Evolutionary conservation across 257 asterid species (phyloP).

Genomic region (Nicotiana tomentosiformis): DNA sequence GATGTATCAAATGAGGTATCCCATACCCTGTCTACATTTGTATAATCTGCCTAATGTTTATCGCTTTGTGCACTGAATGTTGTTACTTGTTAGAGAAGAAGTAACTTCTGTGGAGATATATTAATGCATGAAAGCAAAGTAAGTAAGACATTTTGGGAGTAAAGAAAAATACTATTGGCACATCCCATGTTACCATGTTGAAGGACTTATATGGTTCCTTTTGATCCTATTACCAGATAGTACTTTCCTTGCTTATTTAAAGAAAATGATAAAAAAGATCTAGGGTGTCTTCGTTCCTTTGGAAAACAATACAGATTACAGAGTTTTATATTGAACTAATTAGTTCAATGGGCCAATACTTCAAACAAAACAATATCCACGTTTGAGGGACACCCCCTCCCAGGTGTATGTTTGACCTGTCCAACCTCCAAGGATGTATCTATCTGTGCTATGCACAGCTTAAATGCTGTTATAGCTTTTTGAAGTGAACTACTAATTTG

Average conservation of each 20-base stretch:
- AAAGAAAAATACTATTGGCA: neutral
- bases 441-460: neutral
- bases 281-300: too few relatives aligned
- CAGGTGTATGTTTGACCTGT: too few relatives aligned
- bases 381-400: too few relatives aligned
- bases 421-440: too few relatives aligned
- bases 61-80: neutral
- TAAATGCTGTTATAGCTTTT: neutral
- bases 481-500: too few relatives aligned
- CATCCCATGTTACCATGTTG: neutral
- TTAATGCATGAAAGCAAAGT: neutral
- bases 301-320: too few relatives aligned
- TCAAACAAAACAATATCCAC: too few relatives aligned
- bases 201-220: neutral
- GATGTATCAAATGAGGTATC: constrained; percentile 27
- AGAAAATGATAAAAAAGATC: neutral
- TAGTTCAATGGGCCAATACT: too few relatives aligned
- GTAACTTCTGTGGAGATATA: neutral
- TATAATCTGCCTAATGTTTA: neutral
- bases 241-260: neutral
- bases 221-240: neutral
- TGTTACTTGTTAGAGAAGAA: neutral
- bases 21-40: neutral
- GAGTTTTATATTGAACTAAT: too few relatives aligned
- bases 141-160: neutral